Conservation (phyloP, 2,329 filamentous ascomycete genomes). For the Leptographium lundbergii region DNA sequence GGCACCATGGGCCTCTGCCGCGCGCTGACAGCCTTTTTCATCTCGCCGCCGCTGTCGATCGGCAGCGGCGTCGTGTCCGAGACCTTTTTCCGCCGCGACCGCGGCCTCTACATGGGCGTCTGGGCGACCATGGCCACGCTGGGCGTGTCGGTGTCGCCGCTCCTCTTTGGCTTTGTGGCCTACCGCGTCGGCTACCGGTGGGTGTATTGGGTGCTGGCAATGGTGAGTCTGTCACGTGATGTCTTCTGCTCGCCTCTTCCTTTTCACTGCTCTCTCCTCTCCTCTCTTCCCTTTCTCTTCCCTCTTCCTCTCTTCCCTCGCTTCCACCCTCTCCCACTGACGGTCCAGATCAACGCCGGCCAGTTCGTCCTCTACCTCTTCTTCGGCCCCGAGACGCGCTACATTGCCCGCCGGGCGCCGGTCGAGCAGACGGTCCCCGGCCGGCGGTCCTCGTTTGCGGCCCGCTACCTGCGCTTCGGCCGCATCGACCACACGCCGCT, state of each 20-base stretch:
- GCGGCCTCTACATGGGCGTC: slow-evolving; percentile 42
- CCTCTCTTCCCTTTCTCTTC: no score
- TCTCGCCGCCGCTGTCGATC: slow-evolving; percentile 36
- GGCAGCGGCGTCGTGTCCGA: slow-evolving; percentile 45
- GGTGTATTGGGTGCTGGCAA: slow-evolving; percentile 46
- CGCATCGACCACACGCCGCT: slow-evolving; percentile 41
- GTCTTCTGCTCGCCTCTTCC: background rate
- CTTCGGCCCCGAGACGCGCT: slow-evolving; percentile 41
- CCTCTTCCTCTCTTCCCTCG: no score
- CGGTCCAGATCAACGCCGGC: slow-evolving; percentile 34
- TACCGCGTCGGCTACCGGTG: slow-evolving; percentile 40
- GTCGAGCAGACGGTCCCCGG: slow-evolving; percentile 2
- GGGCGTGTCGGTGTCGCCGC: slow-evolving; percentile 18
- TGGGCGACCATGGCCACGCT: slow-evolving; percentile 30
- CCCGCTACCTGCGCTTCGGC: slow-evolving; percentile 28
- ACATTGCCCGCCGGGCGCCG: slow-evolving; percentile 25
- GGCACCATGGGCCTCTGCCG: slow-evolving; percentile 36
- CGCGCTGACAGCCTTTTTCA: slow-evolving; percentile 40
- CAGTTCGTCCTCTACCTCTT: slow-evolving; percentile 45
- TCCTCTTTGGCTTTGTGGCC: slow-evolving; percentile 31
- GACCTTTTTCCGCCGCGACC: slow-evolving; percentile 42
- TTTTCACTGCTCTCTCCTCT: background rate
- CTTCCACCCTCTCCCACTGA: background rate
- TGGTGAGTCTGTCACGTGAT: slow-evolving; percentile 22
- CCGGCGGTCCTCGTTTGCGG: slow-evolving; percentile 22